Conservation (phyloP, 495 filamentous ascomycete species). For the Apiosordaria backusii region DNA sequence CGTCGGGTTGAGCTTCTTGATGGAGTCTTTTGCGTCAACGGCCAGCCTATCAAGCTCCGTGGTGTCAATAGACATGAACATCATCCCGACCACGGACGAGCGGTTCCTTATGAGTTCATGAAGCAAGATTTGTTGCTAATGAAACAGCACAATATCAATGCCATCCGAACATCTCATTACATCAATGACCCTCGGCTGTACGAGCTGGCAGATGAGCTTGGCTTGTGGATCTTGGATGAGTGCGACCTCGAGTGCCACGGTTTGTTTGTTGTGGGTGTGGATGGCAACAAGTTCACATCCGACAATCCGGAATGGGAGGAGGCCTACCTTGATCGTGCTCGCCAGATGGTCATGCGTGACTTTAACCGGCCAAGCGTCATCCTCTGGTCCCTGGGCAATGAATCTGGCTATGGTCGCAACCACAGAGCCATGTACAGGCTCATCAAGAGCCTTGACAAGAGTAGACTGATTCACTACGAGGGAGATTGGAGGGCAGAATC, state of each 20-base stretch:
- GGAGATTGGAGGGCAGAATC: conserved; percentile 57
- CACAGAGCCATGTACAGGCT: conserved; percentile 64
- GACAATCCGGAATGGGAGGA: conserved; percentile 67
- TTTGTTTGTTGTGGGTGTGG: conserved; percentile 51
- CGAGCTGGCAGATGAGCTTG: conserved; percentile 64
- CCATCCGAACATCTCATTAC: conserved; percentile 63
- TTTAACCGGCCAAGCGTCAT: conserved; percentile 65
- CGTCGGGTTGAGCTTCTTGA: conserved; percentile 54
- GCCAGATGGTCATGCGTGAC: conserved; percentile 63
- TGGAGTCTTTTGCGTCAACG: conserved; percentile 60
- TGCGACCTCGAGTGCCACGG: conserved; percentile 73
- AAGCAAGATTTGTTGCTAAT: conserved; percentile 58
- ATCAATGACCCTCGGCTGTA: conserved; percentile 59
- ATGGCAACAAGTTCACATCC: conserved; percentile 50
- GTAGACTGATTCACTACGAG: conserved; percentile 66
- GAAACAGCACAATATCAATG: conserved; percentile 67
- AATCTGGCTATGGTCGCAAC: conserved; percentile 67
- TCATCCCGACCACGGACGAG: conserved; percentile 56
- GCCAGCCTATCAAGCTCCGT: conserved; percentile 54
- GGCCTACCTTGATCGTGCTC: conserved; percentile 66
- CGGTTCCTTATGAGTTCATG: conserved; percentile 56
- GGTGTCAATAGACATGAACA: conserved; percentile 71
- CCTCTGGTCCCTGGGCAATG: conserved; percentile 73
- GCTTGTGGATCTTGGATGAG: conserved; percentile 69
- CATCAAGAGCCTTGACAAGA: conserved; percentile 54